phyloP scores from a whole-genome alignment of 139 green algal species.

The Dunaliella sp. region DNA sequence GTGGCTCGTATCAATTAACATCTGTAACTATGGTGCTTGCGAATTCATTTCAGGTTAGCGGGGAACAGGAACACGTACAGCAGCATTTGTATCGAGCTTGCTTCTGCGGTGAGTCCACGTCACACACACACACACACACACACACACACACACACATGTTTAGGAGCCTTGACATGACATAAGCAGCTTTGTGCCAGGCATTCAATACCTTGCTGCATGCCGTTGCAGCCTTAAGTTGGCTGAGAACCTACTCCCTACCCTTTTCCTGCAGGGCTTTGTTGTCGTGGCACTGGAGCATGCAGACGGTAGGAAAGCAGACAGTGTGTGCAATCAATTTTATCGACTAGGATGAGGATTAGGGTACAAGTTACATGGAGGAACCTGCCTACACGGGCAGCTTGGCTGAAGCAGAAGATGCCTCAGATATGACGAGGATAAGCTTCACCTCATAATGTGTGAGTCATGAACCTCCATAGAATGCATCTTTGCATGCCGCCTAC shows the following conservation, averaged over 20 bases:
- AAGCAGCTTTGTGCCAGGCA: background rate
- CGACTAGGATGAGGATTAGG: background rate
- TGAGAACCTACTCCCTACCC: background rate
- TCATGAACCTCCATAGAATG: background rate
- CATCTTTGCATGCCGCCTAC: background rate
- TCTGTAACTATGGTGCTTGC: background rate
- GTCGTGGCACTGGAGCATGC: conserved; percentile 70
- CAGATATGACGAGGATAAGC: too few species aligned
- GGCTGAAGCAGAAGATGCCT: too few species aligned
- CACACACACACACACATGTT: background rate
- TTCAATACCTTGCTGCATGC: too few species aligned
- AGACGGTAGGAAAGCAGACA: conserved; percentile 34
- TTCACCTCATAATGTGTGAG: background rate
- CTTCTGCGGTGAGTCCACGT: conserved; percentile 31
- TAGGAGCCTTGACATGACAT: background rate
- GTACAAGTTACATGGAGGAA: background rate
- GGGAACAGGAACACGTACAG: conserved; percentile 60
- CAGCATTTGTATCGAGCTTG: conserved; percentile 61
- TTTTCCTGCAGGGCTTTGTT: conserved; percentile 48
- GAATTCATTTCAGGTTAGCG: conserved; percentile 24
- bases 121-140: conserved; percentile 2
- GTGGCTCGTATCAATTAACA: too few species aligned
- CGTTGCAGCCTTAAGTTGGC: too few species aligned
- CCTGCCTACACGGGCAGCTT: background rate
- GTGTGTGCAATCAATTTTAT: background rate